phyloP scores from a whole-genome alignment of 805 yeast genomes.

The Yarrowia keelungensis region DNA sequence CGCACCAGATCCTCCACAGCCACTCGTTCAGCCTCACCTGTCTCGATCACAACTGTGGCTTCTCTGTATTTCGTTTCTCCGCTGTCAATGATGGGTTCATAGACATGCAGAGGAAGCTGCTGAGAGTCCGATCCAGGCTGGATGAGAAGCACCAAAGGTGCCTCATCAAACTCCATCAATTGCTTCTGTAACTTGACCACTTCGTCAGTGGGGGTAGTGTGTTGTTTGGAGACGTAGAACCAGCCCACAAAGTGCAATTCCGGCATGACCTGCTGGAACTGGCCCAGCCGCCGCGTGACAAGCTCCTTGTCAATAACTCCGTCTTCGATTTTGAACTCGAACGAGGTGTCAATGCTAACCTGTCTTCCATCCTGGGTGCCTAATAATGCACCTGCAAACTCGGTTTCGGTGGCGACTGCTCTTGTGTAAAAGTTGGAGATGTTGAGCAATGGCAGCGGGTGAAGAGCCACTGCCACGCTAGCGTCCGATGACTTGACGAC shows the following conservation, averaged over 20 bases:
- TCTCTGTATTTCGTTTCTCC: constrained; percentile 42
- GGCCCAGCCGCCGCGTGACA: constrained; percentile 12
- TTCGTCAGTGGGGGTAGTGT: constrained; percentile 32
- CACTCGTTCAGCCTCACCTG: constrained; percentile 48
- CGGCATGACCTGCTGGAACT: constrained; percentile 45
- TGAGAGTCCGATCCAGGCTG: constrained; percentile 40
- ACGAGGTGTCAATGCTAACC: constrained; percentile 48
- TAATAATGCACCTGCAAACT: constrained; percentile 49
- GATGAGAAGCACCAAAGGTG: constrained; percentile 43
- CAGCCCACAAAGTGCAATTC: constrained; percentile 49
- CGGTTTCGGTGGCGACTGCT: constrained; percentile 38
- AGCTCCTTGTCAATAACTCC: constrained; percentile 44
- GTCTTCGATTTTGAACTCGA: constrained; percentile 45
- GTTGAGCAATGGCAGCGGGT: constrained; percentile 50
- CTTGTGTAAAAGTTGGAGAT: constrained; percentile 50
- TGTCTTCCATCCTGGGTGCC: constrained; percentile 48
- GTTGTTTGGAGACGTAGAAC: constrained; percentile 44
- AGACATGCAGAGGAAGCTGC: constrained; percentile 45
- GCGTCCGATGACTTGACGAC: constrained; percentile 15
- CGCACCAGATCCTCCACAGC: constrained; percentile 47
- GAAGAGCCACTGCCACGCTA: constrained; percentile 43
- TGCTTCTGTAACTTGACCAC: constrained; percentile 41
- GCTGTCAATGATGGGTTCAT: constrained; percentile 41
- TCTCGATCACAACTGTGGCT: constrained; percentile 44
- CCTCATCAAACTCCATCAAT: constrained; percentile 41